A percentile compares a stretch with the other conserved stretches of the same genome.
Conservation (phyloP, 2,329 filamentous ascomycete genomes). For the Setomelanomma holmii region DNA sequence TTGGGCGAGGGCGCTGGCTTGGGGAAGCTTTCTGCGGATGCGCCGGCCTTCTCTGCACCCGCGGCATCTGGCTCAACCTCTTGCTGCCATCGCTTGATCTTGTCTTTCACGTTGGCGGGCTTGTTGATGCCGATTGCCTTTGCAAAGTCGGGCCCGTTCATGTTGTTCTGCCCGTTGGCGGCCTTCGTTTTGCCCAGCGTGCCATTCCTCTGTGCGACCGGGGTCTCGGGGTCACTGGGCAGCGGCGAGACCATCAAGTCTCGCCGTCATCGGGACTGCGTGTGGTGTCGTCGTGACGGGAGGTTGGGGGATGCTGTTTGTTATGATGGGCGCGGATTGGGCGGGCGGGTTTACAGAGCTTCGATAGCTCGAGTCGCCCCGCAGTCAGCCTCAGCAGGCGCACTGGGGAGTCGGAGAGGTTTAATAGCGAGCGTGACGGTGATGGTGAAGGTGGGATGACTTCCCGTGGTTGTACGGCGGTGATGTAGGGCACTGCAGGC, state of each 20-base stretch:
- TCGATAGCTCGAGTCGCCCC: constrained; percentile 6
- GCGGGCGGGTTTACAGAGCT: constrained; percentile 9
- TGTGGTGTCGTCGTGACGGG: constrained; percentile 12
- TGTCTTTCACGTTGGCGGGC: constrained; percentile 67
- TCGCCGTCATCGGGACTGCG: constrained; percentile 27
- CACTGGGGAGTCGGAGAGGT: neutral
- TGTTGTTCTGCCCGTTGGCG: constrained; percentile 33
- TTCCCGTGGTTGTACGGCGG: neutral
- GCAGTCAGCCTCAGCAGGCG: constrained; percentile 6
- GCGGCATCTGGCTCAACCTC: constrained; percentile 68
- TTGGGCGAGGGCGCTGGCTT: constrained; percentile 16
- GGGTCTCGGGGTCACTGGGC: constrained; percentile 27
- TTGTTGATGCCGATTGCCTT: constrained; percentile 51
- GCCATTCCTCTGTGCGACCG: constrained; percentile 35
- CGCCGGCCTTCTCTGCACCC: constrained; percentile 18
- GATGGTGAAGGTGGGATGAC: constrained; percentile 5
- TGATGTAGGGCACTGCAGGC: constrained; percentile 4
- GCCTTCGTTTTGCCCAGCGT: constrained; percentile 37
- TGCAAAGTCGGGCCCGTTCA: constrained; percentile 48
- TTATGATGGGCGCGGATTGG: constrained; percentile 5
- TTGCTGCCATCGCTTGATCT: constrained; percentile 86
- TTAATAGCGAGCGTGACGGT: constrained; percentile 17
- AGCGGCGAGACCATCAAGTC: constrained; percentile 34
- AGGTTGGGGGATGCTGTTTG: constrained; percentile 5
- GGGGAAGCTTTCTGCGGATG: constrained; percentile 7